Percentiles rank a stretch among this genome's conserved stretches.
Evolutionary conservation across 2,329 filamentous ascomycete species (phyloP).

Genomic region (Fusarium lyarnte): DNA sequence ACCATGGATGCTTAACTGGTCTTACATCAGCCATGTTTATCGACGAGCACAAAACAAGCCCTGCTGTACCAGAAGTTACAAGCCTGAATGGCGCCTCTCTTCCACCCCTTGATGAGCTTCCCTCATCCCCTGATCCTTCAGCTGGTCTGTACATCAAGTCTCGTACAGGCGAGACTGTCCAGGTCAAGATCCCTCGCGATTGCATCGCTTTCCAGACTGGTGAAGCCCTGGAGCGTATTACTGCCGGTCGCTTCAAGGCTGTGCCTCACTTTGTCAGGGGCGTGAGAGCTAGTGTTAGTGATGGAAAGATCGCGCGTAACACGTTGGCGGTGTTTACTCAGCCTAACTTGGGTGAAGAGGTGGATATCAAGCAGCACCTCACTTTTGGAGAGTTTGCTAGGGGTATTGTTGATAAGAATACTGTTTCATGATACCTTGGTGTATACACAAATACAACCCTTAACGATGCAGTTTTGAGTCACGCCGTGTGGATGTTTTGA

Average conservation of each 20-base stretch:
- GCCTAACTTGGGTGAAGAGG: slow-evolving; percentile 85
- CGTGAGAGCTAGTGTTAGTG: slow-evolving; percentile 64
- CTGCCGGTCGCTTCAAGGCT: slow-evolving; percentile 88
- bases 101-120: slow-evolving; percentile 73
- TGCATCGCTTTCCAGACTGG: slow-evolving; percentile 97
- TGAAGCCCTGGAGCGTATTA: slow-evolving; percentile 90
- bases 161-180: slow-evolving; percentile 81
- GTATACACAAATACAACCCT: not conserved
- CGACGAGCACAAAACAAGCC: slow-evolving; percentile 69
- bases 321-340: slow-evolving; percentile 97
- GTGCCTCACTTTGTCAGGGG: slow-evolving; percentile 96
- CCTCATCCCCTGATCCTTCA: slow-evolving; percentile 79
- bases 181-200: slow-evolving; percentile 90
- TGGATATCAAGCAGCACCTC: slow-evolving; percentile 72
- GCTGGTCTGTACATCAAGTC: slow-evolving; percentile 96
- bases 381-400: slow-evolving; percentile 81
- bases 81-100: slow-evolving; percentile 45
- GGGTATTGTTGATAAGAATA: slow-evolving; percentile 68
- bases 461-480: not conserved
- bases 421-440: slow-evolving; percentile 52
- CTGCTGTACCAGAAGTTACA: slow-evolving; percentile 46
- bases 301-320: slow-evolving; percentile 75
- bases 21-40: slow-evolving; percentile 97
- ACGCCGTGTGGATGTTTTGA: no score
- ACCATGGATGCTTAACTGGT: slow-evolving; percentile 93